Conservation (phyloP, 202 grass and related monocot genomes). For the Schoenoplectus tabernaemontani region DNA sequence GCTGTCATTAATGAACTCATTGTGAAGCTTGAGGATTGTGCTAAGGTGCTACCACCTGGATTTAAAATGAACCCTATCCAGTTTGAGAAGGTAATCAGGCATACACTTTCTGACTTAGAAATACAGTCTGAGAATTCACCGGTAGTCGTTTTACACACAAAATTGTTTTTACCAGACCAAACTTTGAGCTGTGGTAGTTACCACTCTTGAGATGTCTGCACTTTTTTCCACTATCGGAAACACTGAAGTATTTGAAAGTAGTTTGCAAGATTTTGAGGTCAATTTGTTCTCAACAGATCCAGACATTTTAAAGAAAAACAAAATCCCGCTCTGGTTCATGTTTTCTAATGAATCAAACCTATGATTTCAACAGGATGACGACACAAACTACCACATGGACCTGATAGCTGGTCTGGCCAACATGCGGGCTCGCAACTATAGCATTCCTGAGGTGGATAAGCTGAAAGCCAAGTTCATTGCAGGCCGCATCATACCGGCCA, state of each 20-base stretch:
- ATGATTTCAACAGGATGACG: constrained; percentile 59
- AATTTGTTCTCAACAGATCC: neutral
- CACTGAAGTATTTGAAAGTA: neutral
- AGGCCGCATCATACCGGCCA: constrained; percentile 67
- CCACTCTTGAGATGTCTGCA: neutral
- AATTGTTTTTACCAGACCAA: neutral
- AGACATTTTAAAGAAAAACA: neutral
- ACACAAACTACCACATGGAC: constrained; percentile 75
- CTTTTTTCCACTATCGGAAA: neutral
- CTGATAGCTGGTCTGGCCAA: constrained; percentile 73
- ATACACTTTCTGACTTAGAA: neutral
- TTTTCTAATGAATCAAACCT: constrained; percentile 1
- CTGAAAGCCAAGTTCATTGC: constrained; percentile 77
- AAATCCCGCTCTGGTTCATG: neutral
- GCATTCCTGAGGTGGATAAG: constrained; percentile 64
- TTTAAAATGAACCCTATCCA: constrained; percentile 83
- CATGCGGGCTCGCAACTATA: constrained; percentile 82
- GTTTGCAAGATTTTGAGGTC: neutral
- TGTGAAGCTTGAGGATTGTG: constrained; percentile 59
- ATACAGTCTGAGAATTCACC: neutral
- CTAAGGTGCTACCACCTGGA: constrained; percentile 50
- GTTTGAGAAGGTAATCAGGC: constrained; percentile 71
- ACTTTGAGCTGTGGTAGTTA: neutral
- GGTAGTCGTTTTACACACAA: neutral
- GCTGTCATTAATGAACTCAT: constrained; percentile 80